Conservation (phyloP, 805 yeast genomes). For the Lipomyces anomalus region DNA sequence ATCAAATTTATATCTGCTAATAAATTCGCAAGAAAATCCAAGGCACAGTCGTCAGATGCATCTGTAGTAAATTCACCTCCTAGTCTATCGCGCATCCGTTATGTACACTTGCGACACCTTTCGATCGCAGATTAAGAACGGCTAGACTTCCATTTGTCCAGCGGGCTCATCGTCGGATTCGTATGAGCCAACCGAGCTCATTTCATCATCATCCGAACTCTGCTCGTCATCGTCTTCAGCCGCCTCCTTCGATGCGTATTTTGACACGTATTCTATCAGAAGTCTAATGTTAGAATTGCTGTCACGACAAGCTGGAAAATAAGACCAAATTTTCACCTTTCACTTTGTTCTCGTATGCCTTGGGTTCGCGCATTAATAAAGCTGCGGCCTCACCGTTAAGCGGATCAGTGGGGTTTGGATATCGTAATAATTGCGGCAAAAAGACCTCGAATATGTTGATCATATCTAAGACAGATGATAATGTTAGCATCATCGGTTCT, state of each 20-base stretch:
- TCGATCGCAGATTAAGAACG: no score
- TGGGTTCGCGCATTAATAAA: constrained; percentile 62
- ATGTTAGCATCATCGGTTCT: not conserved
- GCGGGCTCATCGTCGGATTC: constrained; percentile 38
- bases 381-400: constrained; percentile 85
- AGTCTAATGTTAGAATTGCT: not conserved
- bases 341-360: constrained; percentile 62
- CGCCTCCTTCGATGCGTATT: constrained; percentile 55
- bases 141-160: constrained; percentile 36
- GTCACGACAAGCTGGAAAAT: no score
- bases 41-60: no score
- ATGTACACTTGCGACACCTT: no score
- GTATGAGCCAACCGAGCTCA: constrained; percentile 40
- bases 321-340: constrained; percentile 29
- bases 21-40: no score
- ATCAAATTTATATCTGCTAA: no score
- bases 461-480: constrained; percentile 39
- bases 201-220: constrained; percentile 34
- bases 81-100: no score
- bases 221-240: constrained; percentile 43
- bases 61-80: no score
- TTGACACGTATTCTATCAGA: constrained; percentile 52
- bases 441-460: constrained; percentile 87
- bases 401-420: constrained; percentile 94
- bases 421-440: constrained; percentile 82